Conservation (phyloP, 2,329 filamentous ascomycete genomes). For the Neobulgaria alba region DNA sequence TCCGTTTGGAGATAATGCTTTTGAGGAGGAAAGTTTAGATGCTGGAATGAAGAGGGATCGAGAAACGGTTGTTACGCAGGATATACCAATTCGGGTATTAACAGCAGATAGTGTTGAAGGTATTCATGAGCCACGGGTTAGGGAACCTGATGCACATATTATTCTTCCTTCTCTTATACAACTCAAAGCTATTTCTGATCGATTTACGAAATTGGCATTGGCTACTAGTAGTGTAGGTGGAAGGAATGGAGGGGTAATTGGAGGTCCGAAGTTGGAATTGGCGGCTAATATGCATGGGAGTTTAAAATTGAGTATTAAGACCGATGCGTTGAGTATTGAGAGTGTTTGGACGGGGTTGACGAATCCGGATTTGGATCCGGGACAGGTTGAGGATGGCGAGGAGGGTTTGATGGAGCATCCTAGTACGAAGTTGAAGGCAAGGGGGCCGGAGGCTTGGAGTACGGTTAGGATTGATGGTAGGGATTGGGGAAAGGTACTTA, state of each 20-base stretch:
- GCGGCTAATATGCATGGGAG: constrained; percentile 92
- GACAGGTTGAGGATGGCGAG: constrained; percentile 58
- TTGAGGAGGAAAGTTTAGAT: constrained; percentile 42
- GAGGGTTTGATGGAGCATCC: constrained; percentile 68
- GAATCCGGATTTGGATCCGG: constrained; percentile 80
- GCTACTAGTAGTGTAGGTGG: constrained; percentile 28
- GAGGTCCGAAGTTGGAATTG: constrained; percentile 66
- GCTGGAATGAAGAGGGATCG: constrained; percentile 58
- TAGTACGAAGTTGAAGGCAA: constrained; percentile 67
- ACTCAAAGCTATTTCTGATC: constrained; percentile 87
- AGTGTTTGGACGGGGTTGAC: constrained; percentile 78
- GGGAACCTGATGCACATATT: constrained; percentile 91
- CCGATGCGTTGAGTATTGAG: constrained; percentile 76
- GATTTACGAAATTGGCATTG: constrained; percentile 80
- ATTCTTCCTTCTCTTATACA: constrained; percentile 79
- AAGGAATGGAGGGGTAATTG: constrained; percentile 15
- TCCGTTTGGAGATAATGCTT: constrained; percentile 38
- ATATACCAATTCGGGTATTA: constrained; percentile 89
- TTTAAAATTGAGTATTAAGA: constrained; percentile 68
- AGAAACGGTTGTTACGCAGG: constrained; percentile 89
- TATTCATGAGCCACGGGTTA: constrained; percentile 85
- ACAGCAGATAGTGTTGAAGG: constrained; percentile 76
- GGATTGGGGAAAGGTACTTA: constrained; percentile 92
- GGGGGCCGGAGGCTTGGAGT: constrained; percentile 76
- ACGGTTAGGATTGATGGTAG: constrained; percentile 84